These are phyloP conservation scores for Verbena officinalis DNA, from an alignment of 257 asterid species.

Conservation along the genomic window DNA sequence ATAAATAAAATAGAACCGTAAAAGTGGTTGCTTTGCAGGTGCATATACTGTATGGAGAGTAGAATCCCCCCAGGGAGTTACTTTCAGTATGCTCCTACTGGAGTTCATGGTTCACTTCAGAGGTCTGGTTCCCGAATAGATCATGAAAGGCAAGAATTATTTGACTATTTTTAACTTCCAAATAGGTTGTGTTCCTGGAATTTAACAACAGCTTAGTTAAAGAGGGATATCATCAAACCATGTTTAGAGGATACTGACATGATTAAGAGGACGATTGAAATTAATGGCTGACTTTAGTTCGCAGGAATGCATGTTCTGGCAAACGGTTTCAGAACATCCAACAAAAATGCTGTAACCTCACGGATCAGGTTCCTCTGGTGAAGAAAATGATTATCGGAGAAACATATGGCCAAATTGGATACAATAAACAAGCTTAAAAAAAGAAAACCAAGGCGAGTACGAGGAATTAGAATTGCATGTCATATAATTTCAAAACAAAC, in stretches of 20 bases:
- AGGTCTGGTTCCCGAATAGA: too few relatives aligned
- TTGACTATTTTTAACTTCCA: too few relatives aligned
- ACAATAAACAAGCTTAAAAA: neutral
- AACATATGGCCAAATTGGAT: conserved; percentile 2
- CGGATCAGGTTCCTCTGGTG: conserved; percentile 94
- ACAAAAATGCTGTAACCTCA: conserved; percentile 92
- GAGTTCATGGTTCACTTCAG: too few relatives aligned
- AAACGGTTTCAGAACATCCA: conserved; percentile 93
- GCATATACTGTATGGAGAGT: too few relatives aligned
- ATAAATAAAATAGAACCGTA: too few relatives aligned
- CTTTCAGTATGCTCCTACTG: too few relatives aligned
- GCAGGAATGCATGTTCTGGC: conserved; percentile 89
- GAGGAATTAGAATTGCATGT: neutral
- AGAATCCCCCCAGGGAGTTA: too few relatives aligned
- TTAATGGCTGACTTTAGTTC: conserved; percentile 68
- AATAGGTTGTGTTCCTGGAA: too few relatives aligned
- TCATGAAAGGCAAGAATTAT: too few relatives aligned
- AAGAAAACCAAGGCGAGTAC: neutral
- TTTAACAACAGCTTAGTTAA: conserved; percentile 70
- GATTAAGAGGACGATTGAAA: conserved; percentile 19
- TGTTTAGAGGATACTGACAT: neutral
- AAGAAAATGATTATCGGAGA: conserved; percentile 15
- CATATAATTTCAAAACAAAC: conserved; percentile 4
- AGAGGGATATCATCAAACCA: conserved; percentile 26
- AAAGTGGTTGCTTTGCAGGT: too few relatives aligned